Evolutionary conservation across 768 basidiomycete genomes (phyloP), one percentile per base, ranked within the genome.

Genomic region (Mycena leptocephala): DNA sequence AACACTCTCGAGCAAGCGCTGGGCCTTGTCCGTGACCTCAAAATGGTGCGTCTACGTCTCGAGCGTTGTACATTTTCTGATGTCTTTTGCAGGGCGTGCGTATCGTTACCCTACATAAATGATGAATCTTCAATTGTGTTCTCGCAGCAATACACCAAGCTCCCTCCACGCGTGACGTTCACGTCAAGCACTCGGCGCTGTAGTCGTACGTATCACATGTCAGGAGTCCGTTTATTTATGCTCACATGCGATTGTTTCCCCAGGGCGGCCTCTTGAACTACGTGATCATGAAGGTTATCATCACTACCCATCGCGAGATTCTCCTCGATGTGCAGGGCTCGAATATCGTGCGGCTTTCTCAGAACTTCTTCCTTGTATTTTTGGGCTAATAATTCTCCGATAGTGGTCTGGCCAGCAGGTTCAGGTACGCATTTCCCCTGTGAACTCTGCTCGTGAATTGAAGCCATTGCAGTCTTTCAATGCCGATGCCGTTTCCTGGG

Each of bases 301-400:
- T 93, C 78, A 85, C 85, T 66, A 86, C 81, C 48, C 89, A 92
- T 53, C 85, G 87, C 0, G 87, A 88, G 0, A 88, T 91, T 32
- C 82, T 93, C 4, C 84, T 92, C 28, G 89, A 88, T 6, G 87
- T 90, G 0, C 85, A 93, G 76, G 92, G 92, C 39, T 91, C 92
- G 4, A 89, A 90, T 76, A 86, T 91, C 89, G 86, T 75, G 24
- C 41, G 41, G 30, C 55, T 20, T n/a, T n/a, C n/a, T 62, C 8
- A 39, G 18, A 7, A 11, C 11, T 16, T n/a, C 7, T 9, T 58
- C 35, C 4, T 20, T 14, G 39, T n/a, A 11, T 35, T 14, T 11
- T 41, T 43, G 5, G 28, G 24, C 53, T 20, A 39, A 35, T 22
- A 75, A 56, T 46, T 35, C 9, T n/a, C 3, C 8, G 37, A 14